phyloP scores from a whole-genome alignment of 1,284 basidiomycete species.

The Fomes fomentarius region DNA sequence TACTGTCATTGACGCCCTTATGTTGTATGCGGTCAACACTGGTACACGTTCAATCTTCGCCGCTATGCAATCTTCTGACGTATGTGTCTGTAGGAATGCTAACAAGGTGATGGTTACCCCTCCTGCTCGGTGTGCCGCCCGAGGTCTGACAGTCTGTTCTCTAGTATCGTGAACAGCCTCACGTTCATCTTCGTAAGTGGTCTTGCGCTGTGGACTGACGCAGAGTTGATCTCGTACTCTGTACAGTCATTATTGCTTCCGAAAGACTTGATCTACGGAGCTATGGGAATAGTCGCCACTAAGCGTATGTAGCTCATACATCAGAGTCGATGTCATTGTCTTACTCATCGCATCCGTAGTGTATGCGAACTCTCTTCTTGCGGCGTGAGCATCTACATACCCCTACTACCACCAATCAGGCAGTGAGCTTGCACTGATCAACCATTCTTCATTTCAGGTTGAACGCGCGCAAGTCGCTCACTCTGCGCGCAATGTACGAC shows the following conservation, averaged over 20 bases:
- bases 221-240: not conserved
- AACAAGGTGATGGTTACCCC: not conserved
- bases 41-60: constrained; percentile 3
- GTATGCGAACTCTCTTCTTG: constrained; percentile 17
- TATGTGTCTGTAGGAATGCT: not conserved
- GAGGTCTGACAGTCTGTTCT: no score
- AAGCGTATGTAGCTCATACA: not conserved
- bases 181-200: not conserved
- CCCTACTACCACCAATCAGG: no score
- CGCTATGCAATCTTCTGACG: no score
- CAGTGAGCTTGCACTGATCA: not conserved
- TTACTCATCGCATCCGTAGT: constrained; percentile 3
- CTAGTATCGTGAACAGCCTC: not conserved
- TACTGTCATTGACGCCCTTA: constrained; percentile 1
- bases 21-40: constrained; percentile 12
- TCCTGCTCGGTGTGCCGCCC: no score
- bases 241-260: constrained; percentile 7
- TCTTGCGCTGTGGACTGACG: not conserved
- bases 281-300: constrained; percentile 9
- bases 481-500: not conserved
- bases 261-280: constrained; percentile 6
- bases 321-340: accelerated
- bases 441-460: not conserved
- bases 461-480: constrained; percentile 10
- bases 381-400: constrained; percentile 9